Conservation (phyloP, 2,329 filamentous ascomycete genomes). For the Paracorniculantispora psalliotae region DNA sequence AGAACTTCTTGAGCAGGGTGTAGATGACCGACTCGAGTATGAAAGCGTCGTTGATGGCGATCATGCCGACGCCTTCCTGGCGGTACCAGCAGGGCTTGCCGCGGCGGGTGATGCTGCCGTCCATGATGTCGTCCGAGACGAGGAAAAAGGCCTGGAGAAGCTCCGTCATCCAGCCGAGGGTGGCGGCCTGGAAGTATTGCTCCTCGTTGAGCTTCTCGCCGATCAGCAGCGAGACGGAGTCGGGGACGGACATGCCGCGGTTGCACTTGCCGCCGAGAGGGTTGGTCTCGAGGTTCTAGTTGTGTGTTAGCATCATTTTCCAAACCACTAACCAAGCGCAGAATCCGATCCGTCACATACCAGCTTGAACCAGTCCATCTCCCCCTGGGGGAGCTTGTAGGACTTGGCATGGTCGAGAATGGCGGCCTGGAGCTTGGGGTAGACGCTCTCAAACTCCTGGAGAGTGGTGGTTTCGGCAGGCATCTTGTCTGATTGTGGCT, state of each 20-base stretch:
- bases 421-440: slow-evolving; percentile 78
- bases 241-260: slow-evolving; percentile 94
- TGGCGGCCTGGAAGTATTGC: slow-evolving; percentile 83
- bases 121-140: slow-evolving; percentile 98
- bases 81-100: slow-evolving; percentile 97
- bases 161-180: slow-evolving; percentile 96
- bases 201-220: slow-evolving; percentile 65
- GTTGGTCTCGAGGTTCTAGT: slow-evolving; percentile 77
- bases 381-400: slow-evolving; percentile 78
- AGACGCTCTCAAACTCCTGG: slow-evolving; percentile 84
- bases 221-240: slow-evolving; percentile 79
- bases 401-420: slow-evolving; percentile 71
- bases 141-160: slow-evolving; percentile 98
- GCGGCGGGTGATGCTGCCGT: slow-evolving; percentile 87
- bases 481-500: slow-evolving; percentile 10
- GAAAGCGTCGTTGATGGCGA: slow-evolving; percentile 98
- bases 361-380: slow-evolving; percentile 81
- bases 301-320: background rate
- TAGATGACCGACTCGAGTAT: slow-evolving; percentile 92
- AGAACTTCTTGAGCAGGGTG: slow-evolving; percentile 86
- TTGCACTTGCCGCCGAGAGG: slow-evolving; percentile 95
- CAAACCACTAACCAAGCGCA: background rate
- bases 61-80: slow-evolving; percentile 81
- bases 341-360: slow-evolving; percentile 43
- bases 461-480: slow-evolving; percentile 66